Evolutionary conservation across 441 rosid species (phyloP).

Genomic region (Raphanus hybrid): DNA sequence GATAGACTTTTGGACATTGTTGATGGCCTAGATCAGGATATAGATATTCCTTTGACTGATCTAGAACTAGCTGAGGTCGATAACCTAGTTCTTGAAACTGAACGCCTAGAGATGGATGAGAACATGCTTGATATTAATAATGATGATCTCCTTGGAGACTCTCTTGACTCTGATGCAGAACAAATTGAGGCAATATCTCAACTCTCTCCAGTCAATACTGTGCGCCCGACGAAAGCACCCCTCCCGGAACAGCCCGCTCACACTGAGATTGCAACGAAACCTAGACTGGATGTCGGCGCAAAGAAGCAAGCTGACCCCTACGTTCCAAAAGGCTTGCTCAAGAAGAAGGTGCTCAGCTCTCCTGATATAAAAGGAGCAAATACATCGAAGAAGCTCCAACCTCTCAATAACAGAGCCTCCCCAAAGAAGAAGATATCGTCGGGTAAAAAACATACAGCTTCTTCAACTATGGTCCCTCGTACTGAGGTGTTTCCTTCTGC

Average conservation of each 20-base stretch:
- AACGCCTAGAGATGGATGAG: background rate
- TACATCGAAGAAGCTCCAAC: background rate
- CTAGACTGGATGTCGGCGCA: no score
- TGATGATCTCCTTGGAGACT: background rate
- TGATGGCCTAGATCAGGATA: background rate
- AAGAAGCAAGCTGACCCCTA: background rate
- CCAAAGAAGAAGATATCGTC: background rate
- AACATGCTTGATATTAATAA: background rate
- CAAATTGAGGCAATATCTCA: conserved; percentile 56
- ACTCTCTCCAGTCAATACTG: conserved; percentile 81
- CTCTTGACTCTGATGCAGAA: background rate
- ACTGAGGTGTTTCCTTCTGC: background rate
- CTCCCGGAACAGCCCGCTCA: background rate
- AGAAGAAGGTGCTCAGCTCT: background rate
- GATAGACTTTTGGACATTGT: no score
- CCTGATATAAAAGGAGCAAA: background rate
- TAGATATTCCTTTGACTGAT: background rate
- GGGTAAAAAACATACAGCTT: background rate
- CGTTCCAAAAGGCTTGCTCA: background rate
- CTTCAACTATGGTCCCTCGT: background rate
- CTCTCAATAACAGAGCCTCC: background rate
- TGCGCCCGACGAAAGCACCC: conserved; percentile 7
- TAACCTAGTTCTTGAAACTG: background rate
- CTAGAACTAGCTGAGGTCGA: background rate
- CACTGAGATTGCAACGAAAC: no score